phyloP scores from a whole-genome alignment of 352 stramenopile species.

The Phytopythium chamaehyphon region DNA sequence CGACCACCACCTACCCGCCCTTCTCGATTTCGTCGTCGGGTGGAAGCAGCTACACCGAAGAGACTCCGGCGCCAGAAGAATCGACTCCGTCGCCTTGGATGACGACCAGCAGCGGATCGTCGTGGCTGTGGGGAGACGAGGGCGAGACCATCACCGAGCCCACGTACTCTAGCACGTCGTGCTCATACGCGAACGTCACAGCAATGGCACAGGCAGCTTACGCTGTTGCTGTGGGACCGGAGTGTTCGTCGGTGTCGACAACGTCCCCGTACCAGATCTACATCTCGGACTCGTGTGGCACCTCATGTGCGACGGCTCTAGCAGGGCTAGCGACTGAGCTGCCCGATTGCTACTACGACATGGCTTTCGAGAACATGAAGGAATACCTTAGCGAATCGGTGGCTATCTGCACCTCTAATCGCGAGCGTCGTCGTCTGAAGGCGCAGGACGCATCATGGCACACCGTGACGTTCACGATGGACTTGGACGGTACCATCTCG shows the following conservation, averaged over 20 bases:
- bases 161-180: conserved; percentile 1
- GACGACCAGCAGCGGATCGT: conserved; percentile 2
- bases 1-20: too few species aligned
- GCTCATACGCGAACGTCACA: neutral
- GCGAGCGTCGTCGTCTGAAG: neutral
- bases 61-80: neutral
- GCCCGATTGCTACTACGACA: conserved; percentile 6
- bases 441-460: neutral
- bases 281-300: neutral
- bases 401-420: neutral
- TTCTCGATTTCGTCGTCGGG: too few species aligned
- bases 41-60: too few species aligned
- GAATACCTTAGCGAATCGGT: neutral
- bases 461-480: neutral
- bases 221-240: neutral
- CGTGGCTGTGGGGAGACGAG: neutral
- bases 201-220: neutral
- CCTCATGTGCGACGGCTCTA: neutral
- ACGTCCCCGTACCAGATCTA: neutral
- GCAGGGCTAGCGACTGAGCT: neutral
- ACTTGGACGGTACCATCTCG: neutral
- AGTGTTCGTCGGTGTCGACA: neutral
- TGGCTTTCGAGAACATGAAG: conserved; percentile 1
- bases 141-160: conserved; percentile 1
- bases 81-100: conserved; percentile 1